phyloP scores from a whole-genome alignment of 2,329 filamentous ascomycete genomes.

The Cercospora beticola region DNA sequence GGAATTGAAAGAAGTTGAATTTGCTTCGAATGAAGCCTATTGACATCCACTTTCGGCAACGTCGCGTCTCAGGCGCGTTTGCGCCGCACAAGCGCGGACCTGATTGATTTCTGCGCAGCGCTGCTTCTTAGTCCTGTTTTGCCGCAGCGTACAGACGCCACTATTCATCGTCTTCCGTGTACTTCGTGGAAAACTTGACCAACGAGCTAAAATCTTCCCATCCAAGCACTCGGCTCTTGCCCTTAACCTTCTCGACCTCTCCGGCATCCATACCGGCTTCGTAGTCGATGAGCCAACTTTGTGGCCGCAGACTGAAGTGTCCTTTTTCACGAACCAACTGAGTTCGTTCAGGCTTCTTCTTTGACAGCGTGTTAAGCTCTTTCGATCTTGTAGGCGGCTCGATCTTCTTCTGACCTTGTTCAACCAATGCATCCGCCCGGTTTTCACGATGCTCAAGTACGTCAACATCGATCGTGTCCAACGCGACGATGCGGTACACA shows the following conservation, averaged over 20 bases:
- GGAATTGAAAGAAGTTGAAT: not conserved
- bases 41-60: not conserved
- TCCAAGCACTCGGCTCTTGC: conserved; percentile 32
- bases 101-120: not conserved
- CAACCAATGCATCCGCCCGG: conserved; percentile 29
- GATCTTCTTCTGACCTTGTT: conserved; percentile 23
- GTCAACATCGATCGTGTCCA: conserved; percentile 61
- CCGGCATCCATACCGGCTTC: conserved; percentile 15
- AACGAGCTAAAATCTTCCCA: conserved; percentile 38
- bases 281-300: conserved; percentile 32
- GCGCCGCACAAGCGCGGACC: not conserved
- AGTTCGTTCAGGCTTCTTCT: conserved; percentile 27
- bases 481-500: conserved; percentile 74
- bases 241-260: conserved; percentile 21
- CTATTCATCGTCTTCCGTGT: conserved; percentile 36
- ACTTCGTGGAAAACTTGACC: conserved; percentile 37
- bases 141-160: not conserved
- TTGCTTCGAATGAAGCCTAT: not conserved
- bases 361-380: conserved; percentile 11
- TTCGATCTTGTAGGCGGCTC: conserved; percentile 19
- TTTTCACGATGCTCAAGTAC: conserved; percentile 48
- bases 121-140: not conserved
- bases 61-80: not conserved
- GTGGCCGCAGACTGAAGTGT: conserved; percentile 36
- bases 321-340: conserved; percentile 35